Percentiles rank a stretch among this genome's conserved stretches.
phyloP scores from a whole-genome alignment of 2,329 filamentous ascomycete genomes.

The Monilinia fructicola region DNA sequence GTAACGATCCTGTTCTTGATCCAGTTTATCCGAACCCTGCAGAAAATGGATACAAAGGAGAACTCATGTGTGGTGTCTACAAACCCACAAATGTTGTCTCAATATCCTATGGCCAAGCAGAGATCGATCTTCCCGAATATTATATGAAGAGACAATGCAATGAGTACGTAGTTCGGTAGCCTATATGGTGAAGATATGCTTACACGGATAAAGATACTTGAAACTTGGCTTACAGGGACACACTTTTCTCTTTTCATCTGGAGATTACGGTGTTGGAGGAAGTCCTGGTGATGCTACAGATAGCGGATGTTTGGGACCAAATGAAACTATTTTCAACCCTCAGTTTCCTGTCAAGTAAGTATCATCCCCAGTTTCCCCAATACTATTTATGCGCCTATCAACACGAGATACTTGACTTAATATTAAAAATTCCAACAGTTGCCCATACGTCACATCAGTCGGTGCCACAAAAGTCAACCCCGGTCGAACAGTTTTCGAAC shows the following conservation, averaged over 20 bases:
- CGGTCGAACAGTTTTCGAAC: constrained; percentile 38
- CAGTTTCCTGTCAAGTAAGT: constrained; percentile 40
- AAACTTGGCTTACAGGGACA: constrained; percentile 51
- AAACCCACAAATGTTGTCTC: constrained; percentile 44
- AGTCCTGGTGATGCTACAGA: constrained; percentile 38
- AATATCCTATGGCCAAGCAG: constrained; percentile 54
- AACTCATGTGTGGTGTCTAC: constrained; percentile 50
- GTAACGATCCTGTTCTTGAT: constrained; percentile 42
- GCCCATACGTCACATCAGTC: constrained; percentile 53
- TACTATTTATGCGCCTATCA: not conserved
- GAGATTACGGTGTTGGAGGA: constrained; percentile 47
- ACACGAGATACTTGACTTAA: not conserved
- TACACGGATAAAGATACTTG: constrained; percentile 39
- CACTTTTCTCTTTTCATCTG: constrained; percentile 48
- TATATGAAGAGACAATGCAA: constrained; percentile 54
- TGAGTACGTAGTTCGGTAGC: constrained; percentile 39
- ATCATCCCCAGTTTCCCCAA: not conserved
- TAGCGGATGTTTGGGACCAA: constrained; percentile 43
- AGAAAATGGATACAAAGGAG: constrained; percentile 51
- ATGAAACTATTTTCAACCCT: constrained; percentile 50
- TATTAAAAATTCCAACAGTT: constrained; percentile 32
- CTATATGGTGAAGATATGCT: not conserved
- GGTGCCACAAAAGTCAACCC: constrained; percentile 51
- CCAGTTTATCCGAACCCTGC: constrained; percentile 51
- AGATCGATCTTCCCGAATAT: constrained; percentile 51